A percentile compares a stretch with the other conserved stretches of the same genome.
Conservation (phyloP, 352 stramenopile genomes). For the Phytophthora cactorum region DNA sequence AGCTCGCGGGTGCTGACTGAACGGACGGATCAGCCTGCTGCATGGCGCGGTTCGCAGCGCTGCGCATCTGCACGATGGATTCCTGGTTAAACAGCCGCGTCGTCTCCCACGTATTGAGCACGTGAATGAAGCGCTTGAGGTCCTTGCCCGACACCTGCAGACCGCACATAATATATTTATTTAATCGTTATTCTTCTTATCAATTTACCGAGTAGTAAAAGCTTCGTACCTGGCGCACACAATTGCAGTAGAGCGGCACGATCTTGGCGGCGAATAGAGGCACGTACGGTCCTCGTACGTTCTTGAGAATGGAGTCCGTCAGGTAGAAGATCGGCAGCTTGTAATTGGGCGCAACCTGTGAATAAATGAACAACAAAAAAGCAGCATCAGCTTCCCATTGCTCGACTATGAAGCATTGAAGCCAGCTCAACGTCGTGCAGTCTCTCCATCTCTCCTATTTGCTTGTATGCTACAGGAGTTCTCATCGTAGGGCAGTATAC, state of each 20-base stretch:
- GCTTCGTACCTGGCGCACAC: conserved; percentile 68
- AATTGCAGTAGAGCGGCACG: conserved; percentile 87
- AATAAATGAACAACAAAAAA: conserved; percentile 15
- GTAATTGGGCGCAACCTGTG: conserved; percentile 74
- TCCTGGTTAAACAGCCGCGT: conserved; percentile 65
- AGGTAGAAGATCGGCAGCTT: conserved; percentile 92
- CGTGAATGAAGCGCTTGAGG: conserved; percentile 83
- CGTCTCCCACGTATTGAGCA: conserved; percentile 87
- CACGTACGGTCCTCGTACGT: conserved; percentile 79
- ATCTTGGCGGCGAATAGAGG: conserved; percentile 74
- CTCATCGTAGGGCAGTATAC: not conserved
- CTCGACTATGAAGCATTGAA: not conserved
- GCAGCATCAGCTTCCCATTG: conserved; percentile 19
- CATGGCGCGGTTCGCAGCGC: conserved; percentile 62
- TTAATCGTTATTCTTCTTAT: not conserved
- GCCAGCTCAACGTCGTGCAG: not conserved
- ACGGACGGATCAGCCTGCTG: conserved; percentile 52
- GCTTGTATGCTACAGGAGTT: not conserved
- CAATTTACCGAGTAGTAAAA: not conserved
- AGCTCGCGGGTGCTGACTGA: conserved; percentile 50
- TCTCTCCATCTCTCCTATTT: conserved; percentile 16
- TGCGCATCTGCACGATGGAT: conserved; percentile 70
- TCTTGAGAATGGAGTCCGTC: conserved; percentile 92
- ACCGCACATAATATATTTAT: not conserved
- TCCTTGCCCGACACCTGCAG: conserved; percentile 78